Percentiles rank a stretch among this genome's conserved stretches.
Conservation (phyloP, 164 flowering plant species). For the Echeveria elegans region DNA sequence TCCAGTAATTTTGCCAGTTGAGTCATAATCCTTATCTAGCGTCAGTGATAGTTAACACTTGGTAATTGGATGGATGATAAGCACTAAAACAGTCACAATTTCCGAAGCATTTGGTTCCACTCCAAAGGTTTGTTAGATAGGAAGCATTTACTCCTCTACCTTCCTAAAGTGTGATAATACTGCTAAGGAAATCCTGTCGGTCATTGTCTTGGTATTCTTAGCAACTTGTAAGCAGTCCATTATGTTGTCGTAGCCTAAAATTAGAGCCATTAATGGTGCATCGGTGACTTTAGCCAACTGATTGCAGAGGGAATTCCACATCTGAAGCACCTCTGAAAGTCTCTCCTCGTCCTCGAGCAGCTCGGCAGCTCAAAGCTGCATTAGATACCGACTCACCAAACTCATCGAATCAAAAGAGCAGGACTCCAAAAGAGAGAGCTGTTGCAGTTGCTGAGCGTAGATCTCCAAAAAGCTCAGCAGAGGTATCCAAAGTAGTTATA, state of each 20-base stretch:
- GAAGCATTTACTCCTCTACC: neutral
- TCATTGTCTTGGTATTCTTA: neutral
- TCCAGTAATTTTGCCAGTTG: neutral
- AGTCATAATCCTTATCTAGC: neutral
- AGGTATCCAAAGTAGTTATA: conserved; percentile 32
- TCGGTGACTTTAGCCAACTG: no score
- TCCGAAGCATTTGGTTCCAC: neutral
- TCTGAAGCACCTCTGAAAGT: conserved; percentile 30
- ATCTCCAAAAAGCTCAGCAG: conserved; percentile 77
- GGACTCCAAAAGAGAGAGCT: conserved; percentile 46
- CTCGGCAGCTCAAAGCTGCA: conserved; percentile 31
- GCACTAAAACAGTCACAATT: neutral
- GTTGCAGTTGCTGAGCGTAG: conserved; percentile 63
- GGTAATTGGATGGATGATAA: neutral
- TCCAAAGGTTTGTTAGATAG: neutral
- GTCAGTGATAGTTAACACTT: neutral
- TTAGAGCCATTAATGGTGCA: no score
- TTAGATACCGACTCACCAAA: conserved; percentile 33
- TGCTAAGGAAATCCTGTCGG: neutral
- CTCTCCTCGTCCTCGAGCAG: conserved; percentile 38
- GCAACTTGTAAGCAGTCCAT: neutral
- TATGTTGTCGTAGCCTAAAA: neutral
- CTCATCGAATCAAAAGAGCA: conserved; percentile 22
- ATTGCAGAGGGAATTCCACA: conserved; percentile 26
- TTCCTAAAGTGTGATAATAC: neutral